Conservation (phyloP, 768 basidiomycete species). For the Boletus speciosus region DNA sequence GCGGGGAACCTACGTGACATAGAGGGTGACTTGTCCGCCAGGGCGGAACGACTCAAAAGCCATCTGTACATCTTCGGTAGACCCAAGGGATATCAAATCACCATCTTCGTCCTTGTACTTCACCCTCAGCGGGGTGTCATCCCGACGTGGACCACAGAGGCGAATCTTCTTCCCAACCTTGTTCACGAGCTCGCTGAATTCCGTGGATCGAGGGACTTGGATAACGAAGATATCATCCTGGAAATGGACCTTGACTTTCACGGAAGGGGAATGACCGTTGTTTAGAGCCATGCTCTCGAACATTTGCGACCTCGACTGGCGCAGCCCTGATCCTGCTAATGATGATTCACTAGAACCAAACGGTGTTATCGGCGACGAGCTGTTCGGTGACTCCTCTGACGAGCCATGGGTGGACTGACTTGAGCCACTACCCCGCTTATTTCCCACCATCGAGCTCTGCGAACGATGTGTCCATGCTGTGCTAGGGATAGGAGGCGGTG, state of each 20-base stretch:
- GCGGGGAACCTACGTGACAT: constrained; percentile 56
- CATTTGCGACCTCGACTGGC: constrained; percentile 52
- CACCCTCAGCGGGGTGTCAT: constrained; percentile 77
- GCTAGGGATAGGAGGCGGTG: constrained; percentile 53
- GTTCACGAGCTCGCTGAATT: constrained; percentile 81
- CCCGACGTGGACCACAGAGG: constrained; percentile 77
- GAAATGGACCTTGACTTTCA: constrained; percentile 94
- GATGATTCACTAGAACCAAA: constrained; percentile 89
- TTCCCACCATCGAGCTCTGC: constrained; percentile 38
- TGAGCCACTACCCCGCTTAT: constrained; percentile 80
- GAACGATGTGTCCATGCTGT: constrained; percentile 48
- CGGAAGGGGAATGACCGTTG: constrained; percentile 41
- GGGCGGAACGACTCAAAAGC: constrained; percentile 83
- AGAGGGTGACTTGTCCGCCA: constrained; percentile 78
- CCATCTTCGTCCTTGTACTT: constrained; percentile 93
- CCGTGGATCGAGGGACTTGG: constrained; percentile 75
- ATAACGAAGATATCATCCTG: constrained; percentile 95
- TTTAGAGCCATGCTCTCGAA: constrained; percentile 41
- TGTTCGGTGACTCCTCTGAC: constrained; percentile 82
- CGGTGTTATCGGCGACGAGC: constrained; percentile 83
- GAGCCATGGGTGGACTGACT: constrained; percentile 76
- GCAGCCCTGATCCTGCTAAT: constrained; percentile 53
- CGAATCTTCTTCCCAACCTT: constrained; percentile 92
- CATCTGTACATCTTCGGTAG: constrained; percentile 92
- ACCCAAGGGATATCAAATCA: constrained; percentile 82